phyloP scores from a whole-genome alignment of 2,329 filamentous ascomycete species.

The Beauveria australis region DNA sequence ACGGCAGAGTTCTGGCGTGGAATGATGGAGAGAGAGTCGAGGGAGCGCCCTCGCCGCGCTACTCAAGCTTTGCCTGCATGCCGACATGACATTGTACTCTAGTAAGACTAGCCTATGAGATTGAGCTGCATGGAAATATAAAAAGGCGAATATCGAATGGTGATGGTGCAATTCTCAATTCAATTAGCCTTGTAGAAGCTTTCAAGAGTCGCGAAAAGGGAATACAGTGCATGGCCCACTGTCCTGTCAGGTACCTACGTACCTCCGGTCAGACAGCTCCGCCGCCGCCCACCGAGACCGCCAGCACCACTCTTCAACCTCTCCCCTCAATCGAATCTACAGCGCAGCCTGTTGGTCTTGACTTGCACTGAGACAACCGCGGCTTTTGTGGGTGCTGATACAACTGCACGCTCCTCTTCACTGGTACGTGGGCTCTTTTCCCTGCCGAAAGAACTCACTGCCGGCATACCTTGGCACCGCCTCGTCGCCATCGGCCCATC shows the following conservation, averaged over 20 bases:
- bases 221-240: neutral
- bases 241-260: neutral
- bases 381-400: neutral
- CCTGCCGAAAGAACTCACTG: neutral
- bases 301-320: conserved; percentile 2
- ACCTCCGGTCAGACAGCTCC: neutral
- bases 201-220: neutral
- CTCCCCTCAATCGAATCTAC: conserved; percentile 1
- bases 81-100: conserved; percentile 9
- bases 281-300: neutral
- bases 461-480: neutral
- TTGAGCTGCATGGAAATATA: neutral
- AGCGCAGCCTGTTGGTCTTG: neutral
- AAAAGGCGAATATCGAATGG: neutral
- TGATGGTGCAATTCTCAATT: neutral
- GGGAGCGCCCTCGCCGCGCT: neutral
- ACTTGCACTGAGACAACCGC: neutral
- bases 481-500: neutral
- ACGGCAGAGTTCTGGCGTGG: conserved; percentile 31
- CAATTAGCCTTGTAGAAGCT: neutral
- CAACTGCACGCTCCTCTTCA: neutral
- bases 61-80: conserved; percentile 3
- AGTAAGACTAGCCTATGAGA: neutral
- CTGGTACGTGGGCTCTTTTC: neutral
- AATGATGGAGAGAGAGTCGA: neutral